Evolutionary conservation across 768 basidiomycete species (phyloP), one percentile per base, ranked within the genome.

Genomic region (Rhodotorula graminis): DNA sequence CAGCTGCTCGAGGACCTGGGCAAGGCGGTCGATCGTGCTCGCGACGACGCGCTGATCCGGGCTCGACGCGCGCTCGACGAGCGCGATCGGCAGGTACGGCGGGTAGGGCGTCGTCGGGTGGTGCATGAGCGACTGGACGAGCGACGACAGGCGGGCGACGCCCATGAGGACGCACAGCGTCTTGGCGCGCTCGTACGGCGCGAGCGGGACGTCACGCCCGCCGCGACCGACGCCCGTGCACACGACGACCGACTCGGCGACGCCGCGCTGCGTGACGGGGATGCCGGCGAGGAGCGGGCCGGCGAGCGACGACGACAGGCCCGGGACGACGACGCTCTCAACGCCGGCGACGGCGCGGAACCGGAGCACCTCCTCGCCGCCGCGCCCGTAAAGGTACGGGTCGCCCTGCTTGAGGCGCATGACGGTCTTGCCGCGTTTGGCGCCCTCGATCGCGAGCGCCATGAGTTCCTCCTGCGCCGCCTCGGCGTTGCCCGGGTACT

Each of bases 341-440:
- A 89, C 90, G 3, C 93, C 94, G 60, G 88, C 88, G 60, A 87
- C 82, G 19, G 53, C 16, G 21, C 94, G 88, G 86, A 98, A 95
- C 82, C 90, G 92, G 31, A 95, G 84, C 1, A 97, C 87, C 81
- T 99, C 96, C 80, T 98, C 95, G 44, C 94, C 94, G 0, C 90
- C 90, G 33, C 96, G 88, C 7, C 92, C 96, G 79, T 96, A 99
- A 0, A 99, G 87, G 25, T 90, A 88, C 19, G 96, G 96, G 80
- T 99, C 96, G 21, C 96, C 96, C 84, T 98, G 96, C 82, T 99
- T 98, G 27, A 99, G 84, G 65, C 95, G 84, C 47, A 99, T 90
- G 37, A 99, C 94, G 12, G 87, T 89, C 70, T 92, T 82, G 0
- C 95, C 96, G n/a, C 53, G 53, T 62, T 81, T 83, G 0, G 92